Evolutionary conservation across 805 yeast genomes (phyloP), one percentile per base, ranked within the genome.

Genomic region (Tetrapisispora pingtungensis): DNA sequence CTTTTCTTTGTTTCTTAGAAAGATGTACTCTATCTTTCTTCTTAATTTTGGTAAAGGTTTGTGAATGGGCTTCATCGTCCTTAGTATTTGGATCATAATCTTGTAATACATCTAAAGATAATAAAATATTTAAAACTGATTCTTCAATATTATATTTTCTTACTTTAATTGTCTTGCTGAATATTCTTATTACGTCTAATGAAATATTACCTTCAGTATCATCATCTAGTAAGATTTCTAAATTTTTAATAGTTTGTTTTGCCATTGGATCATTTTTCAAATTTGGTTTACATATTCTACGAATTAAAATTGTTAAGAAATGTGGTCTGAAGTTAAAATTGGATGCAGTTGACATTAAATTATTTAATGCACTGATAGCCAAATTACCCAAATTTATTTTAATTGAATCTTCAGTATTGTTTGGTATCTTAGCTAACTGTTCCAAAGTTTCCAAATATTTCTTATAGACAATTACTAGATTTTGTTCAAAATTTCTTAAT

Each of bases 11-110:
- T 63, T 84, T 84, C 61, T 90, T 90, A n/a, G 95, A 80, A 41
- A 90, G 66, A 69, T 89, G 95, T 3, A 86, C 87, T 53, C 96
- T 73, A 61, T 93, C 95, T 62, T 88, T 86, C 70, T 89, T 90
- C 59, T 76, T 79, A 37, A 83, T 43, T 56, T 81, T 83, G 4
- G 67, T 65, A 33, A 64, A 69, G 10, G 66, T 65, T 15, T 65
- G 65, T 22, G 66, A 71, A 27, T 17, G n/a, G 27, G 40, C 33
- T 38, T 70, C 72, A 32, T 72, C 75, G 24, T 61, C 72, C 22
- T 68, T 68, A 32, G 69, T 73, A 57, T 75, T 74, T 15, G 93
- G 90, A 59, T 81, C 85, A 57, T 81, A 84, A 59, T 83, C 90
- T 40, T 72, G 74, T 43, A 84, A 64, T 17, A 84, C 68, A 20